A percentile compares a stretch with the other conserved stretches of the same genome.
Conservation (phyloP, 169 alveolate species). For the Sarcocystis neurona region DNA sequence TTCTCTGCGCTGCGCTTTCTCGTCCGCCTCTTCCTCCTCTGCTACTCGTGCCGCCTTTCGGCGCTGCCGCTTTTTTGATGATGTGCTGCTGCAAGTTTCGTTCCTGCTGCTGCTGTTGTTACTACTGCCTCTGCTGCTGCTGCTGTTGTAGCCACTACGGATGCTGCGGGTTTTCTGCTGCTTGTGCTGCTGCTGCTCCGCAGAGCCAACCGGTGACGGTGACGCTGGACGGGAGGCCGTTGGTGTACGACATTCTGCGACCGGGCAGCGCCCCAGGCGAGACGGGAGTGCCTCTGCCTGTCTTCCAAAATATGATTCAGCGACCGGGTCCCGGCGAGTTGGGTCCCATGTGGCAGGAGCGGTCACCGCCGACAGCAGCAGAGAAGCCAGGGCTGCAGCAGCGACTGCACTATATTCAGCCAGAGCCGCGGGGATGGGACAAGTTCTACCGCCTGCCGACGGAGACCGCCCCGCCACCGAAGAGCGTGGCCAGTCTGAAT, state of each 20-base stretch:
- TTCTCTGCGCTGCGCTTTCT: too few species aligned
- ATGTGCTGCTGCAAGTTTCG: too few species aligned
- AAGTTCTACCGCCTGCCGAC: background rate
- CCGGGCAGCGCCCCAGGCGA: background rate
- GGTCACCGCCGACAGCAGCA: too few species aligned
- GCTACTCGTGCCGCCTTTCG: too few species aligned
- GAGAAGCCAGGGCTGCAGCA: background rate
- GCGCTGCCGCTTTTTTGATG: too few species aligned
- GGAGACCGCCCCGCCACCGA: too few species aligned
- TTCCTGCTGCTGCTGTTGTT: too few species aligned
- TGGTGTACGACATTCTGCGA: constrained; percentile 12
- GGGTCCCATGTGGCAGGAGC: constrained; percentile 2
- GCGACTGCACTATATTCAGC: background rate
- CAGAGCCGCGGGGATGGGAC: constrained; percentile 2
- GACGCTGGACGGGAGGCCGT: background rate
- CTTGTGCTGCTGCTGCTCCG: too few species aligned
- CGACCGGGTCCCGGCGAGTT: background rate
- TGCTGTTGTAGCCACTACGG: too few species aligned
- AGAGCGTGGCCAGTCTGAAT: background rate
- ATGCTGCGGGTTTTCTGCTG: too few species aligned
- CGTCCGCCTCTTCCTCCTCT: too few species aligned
- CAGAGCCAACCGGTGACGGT: constrained; percentile 29
- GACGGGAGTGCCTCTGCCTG: background rate
- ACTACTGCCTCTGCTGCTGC: too few species aligned
- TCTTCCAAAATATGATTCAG: background rate